phyloP scores from a whole-genome alignment of 2,329 filamentous ascomycete genomes.

The Arthrinium phaeospermum region DNA sequence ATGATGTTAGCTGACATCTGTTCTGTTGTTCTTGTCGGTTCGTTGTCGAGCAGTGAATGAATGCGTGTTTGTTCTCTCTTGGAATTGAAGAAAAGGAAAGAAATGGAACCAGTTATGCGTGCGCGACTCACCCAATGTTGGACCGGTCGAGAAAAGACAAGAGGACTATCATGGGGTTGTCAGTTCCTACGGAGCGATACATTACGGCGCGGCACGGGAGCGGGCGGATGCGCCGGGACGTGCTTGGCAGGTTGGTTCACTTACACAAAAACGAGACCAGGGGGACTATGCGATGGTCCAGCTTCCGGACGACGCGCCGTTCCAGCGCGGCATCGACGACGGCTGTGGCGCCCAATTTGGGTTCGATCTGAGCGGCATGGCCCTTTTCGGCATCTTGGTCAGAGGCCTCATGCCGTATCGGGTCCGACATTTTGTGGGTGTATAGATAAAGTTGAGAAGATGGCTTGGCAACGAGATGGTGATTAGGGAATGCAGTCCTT shows the following conservation, averaged over 20 bases:
- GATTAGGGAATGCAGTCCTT: background rate
- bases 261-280: conserved; percentile 40
- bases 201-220: background rate
- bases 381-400: background rate
- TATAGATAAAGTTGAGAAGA: background rate
- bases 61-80: background rate
- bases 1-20: background rate
- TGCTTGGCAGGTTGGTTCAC: conserved; percentile 7
- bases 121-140: conserved; percentile 47
- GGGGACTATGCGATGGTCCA: conserved; percentile 40
- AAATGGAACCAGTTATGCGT: conserved; percentile 26
- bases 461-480: background rate
- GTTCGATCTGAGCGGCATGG: background rate
- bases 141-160: conserved; percentile 44
- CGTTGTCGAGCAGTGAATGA: conserved; percentile 12
- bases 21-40: background rate
- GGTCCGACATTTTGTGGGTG: background rate
- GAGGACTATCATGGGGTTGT: conserved; percentile 10
- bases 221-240: background rate
- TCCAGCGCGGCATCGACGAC: conserved; percentile 32
- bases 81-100: conserved; percentile 38
- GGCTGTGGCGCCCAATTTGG: background rate
- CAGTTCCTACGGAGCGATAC: background rate
- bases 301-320: conserved; percentile 41
- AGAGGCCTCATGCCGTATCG: background rate